Percentiles rank a stretch among this genome's conserved stretches.
phyloP scores from a whole-genome alignment of 176 grass and related monocot genomes.

The Bonia amplexicaulis region DNA sequence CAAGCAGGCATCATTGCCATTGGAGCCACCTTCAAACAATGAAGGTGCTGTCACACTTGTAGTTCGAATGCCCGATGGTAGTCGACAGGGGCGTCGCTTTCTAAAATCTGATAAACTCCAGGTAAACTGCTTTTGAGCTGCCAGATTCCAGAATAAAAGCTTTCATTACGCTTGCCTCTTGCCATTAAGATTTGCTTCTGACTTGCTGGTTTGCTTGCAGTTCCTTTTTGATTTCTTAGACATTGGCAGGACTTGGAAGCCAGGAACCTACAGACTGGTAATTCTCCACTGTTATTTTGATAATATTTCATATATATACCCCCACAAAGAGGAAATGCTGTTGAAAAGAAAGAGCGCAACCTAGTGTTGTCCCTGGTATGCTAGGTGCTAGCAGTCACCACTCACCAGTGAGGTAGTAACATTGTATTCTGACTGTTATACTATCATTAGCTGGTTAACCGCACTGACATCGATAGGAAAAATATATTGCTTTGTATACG shows the following conservation, averaged over 20 bases:
- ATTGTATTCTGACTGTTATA: background rate
- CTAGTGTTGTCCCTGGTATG: background rate
- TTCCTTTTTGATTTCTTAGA: conserved; percentile 93
- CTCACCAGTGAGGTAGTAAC: background rate
- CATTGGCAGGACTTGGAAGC: conserved; percentile 62
- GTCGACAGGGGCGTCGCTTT: conserved; percentile 70
- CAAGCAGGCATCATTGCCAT: conserved; percentile 72
- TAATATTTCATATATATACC: background rate
- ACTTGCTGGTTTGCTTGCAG: conserved; percentile 49
- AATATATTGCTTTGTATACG: background rate
- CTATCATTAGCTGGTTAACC: background rate
- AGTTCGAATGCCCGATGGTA: conserved; percentile 93
- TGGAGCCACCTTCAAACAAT: conserved; percentile 57
- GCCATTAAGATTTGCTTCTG: conserved; percentile 16
- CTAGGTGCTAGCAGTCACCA: background rate
- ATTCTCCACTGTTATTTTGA: conserved; percentile 3
- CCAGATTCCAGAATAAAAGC: conserved; percentile 7
- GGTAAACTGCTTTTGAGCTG: conserved; percentile 41
- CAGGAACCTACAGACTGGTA: conserved; percentile 95
- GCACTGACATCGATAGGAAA: background rate
- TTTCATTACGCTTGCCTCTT: background rate
- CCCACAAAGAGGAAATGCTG: background rate
- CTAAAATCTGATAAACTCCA: conserved; percentile 89
- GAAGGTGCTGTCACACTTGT: conserved; percentile 81
- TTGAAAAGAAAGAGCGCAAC: background rate